phyloP scores from a whole-genome alignment of 805 yeast species.

The Metschnikowia reukaufii region DNA sequence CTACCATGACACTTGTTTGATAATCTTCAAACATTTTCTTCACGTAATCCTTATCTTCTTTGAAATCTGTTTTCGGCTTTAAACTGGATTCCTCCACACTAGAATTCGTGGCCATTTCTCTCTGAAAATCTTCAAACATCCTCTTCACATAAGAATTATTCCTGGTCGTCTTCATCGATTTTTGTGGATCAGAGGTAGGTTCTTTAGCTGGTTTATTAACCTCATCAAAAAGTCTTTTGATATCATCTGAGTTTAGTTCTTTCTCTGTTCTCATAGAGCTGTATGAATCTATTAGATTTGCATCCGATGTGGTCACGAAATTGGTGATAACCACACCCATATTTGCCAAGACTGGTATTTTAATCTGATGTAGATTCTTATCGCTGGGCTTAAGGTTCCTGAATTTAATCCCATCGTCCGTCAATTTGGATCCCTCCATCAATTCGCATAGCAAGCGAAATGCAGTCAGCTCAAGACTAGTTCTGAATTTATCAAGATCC shows the following conservation, averaged over 20 bases:
- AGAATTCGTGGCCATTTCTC: conserved; percentile 7
- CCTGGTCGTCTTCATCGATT: conserved; percentile 5
- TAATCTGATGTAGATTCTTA: conserved; percentile 22
- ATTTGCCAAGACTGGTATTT: conserved; percentile 45
- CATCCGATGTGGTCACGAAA: conserved; percentile 46
- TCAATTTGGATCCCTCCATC: conserved; percentile 23
- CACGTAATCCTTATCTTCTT: conserved; percentile 29
- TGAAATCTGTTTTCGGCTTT: conserved; percentile 11
- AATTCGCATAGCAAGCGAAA: conserved; percentile 44
- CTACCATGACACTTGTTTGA: conserved; percentile 11
- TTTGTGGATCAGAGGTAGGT: neutral
- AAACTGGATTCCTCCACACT: neutral
- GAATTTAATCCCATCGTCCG: conserved; percentile 23
- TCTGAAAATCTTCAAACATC: conserved; percentile 23
- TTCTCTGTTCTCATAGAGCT: conserved; percentile 8
- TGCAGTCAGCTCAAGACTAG: conserved; percentile 28
- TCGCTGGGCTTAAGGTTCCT: conserved; percentile 22
- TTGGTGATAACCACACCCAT: conserved; percentile 54
- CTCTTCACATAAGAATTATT: conserved; percentile 20
- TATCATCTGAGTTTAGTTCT: conserved; percentile 7
- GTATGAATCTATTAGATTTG: conserved; percentile 34
- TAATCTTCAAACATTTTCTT: conserved; percentile 26
- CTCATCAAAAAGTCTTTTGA: conserved; percentile 17
- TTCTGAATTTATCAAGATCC: conserved; percentile 34
- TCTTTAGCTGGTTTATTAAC: conserved; percentile 8